A percentile compares a stretch with the other conserved stretches of the same genome.
phyloP scores from a whole-genome alignment of 257 asterid species.

The Rhazya stricta region DNA sequence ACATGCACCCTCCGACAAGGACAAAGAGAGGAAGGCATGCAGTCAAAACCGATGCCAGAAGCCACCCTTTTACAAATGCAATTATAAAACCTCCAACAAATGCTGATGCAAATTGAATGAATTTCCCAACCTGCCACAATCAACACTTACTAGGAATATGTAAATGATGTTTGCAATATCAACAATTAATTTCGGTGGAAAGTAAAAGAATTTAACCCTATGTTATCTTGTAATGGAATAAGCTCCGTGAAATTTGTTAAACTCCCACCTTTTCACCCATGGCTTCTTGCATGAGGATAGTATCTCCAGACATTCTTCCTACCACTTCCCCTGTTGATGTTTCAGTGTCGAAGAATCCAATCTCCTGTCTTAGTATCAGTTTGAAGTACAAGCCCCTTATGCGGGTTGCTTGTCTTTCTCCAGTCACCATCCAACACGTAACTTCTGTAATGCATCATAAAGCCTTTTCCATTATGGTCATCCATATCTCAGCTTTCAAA shows the following conservation, averaged over 20 bases:
- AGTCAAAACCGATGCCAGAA: constrained; percentile 37
- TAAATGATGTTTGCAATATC: background rate
- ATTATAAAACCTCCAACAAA: constrained; percentile 54
- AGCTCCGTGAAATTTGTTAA: background rate
- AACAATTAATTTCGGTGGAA: too few relatives aligned
- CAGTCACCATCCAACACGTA: constrained; percentile 49
- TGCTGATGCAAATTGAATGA: constrained; percentile 42
- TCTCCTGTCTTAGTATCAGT: constrained; percentile 48
- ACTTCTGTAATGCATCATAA: constrained; percentile 33
- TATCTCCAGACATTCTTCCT: constrained; percentile 47
- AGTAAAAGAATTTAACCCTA: too few relatives aligned
- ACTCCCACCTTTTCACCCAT: constrained; percentile 63
- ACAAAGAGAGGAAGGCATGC: constrained; percentile 42
- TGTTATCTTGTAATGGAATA: background rate
- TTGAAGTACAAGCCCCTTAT: constrained; percentile 47
- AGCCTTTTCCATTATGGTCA: background rate
- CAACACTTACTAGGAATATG: background rate
- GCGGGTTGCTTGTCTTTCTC: constrained; percentile 52
- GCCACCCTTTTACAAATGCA: constrained; percentile 61
- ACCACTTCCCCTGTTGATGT: constrained; percentile 46
- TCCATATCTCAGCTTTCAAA: background rate
- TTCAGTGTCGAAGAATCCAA: constrained; percentile 46
- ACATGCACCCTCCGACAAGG: constrained; percentile 33
- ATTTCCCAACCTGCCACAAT: constrained; percentile 48
- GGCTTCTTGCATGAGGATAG: constrained; percentile 67